phyloP scores from a whole-genome alignment of 192 early-diverging fungal genomes.

The Geosiphon pyriformis region DNA sequence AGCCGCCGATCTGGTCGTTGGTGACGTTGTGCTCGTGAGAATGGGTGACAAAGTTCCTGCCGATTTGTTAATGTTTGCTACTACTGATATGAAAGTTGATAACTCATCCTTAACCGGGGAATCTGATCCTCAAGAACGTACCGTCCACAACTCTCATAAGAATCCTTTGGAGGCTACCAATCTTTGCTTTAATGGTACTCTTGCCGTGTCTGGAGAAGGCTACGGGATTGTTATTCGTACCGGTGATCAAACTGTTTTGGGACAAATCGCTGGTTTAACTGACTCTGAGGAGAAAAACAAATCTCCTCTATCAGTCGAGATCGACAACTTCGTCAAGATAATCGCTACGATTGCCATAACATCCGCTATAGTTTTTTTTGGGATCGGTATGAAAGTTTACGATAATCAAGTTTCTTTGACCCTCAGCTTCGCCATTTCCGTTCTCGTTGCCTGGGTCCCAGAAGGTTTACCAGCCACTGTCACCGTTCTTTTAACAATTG shows the following conservation, averaged over 20 bases:
- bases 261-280: slow-evolving; percentile 89
- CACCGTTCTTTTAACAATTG: slow-evolving; percentile 88
- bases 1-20: slow-evolving; percentile 72
- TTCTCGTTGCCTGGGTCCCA: slow-evolving; percentile 87
- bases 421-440: slow-evolving; percentile 89
- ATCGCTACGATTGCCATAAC: slow-evolving; percentile 75
- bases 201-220: slow-evolving; percentile 77
- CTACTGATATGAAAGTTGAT: slow-evolving; percentile 91
- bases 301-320: slow-evolving; percentile 75
- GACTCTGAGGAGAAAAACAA: slow-evolving; percentile 66
- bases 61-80: slow-evolving; percentile 74
- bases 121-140: slow-evolving; percentile 87
- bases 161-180: slow-evolving; percentile 93
- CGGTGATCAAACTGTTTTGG: slow-evolving; percentile 90
- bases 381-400: slow-evolving; percentile 59
- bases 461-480: slow-evolving; percentile 93
- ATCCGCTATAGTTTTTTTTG: slow-evolving; percentile 83
- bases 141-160: slow-evolving; percentile 52
- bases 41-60: slow-evolving; percentile 96
- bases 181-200: slow-evolving; percentile 84
- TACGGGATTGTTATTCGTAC: slow-evolving; percentile 92
- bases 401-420: slow-evolving; percentile 53
- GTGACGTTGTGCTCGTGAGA: slow-evolving; percentile 83
- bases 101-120: slow-evolving; percentile 96
- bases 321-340: slow-evolving; percentile 75